phyloP scores from a whole-genome alignment of 1,284 basidiomycete species.

The Ceratobasidium sp. region DNA sequence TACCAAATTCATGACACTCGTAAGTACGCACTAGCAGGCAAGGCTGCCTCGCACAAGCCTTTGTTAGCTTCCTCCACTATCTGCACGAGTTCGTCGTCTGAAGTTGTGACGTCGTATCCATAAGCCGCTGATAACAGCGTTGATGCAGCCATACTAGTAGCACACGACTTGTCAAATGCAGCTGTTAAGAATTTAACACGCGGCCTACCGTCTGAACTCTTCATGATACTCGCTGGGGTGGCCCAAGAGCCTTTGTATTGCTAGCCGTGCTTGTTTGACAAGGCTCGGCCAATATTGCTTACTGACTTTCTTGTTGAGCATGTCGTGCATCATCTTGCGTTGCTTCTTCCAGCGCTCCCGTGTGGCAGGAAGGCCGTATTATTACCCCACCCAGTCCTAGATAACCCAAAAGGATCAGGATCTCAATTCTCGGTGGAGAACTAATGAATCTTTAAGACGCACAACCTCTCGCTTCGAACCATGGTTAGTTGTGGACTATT shows the following conservation, averaged over 20 bases:
- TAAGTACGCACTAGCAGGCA: not conserved
- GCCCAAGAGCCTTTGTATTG: not conserved
- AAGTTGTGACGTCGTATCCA: not conserved
- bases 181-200: too few species aligned
- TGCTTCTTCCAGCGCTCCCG: not conserved
- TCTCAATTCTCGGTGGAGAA: not conserved
- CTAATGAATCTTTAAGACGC: not conserved
- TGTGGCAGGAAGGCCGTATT: not conserved
- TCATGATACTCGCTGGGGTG: not conserved
- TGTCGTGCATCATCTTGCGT: not conserved
- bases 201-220: not conserved
- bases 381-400: not conserved
- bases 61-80: not conserved
- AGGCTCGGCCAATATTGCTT: not conserved
- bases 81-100: not conserved
- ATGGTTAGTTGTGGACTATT: conserved; percentile 34
- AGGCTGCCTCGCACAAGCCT: not conserved
- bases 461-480: conserved; percentile 1
- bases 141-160: not conserved
- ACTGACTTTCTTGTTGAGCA: conserved; percentile 4
- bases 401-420: not conserved
- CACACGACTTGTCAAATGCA: too few species aligned
- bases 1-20: too few species aligned
- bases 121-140: not conserved
- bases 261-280: not conserved